Percentiles rank a stretch among this genome's conserved stretches.
Conservation (phyloP, 2,329 filamentous ascomycete species). For the Plectosphaerella cucumerina region DNA sequence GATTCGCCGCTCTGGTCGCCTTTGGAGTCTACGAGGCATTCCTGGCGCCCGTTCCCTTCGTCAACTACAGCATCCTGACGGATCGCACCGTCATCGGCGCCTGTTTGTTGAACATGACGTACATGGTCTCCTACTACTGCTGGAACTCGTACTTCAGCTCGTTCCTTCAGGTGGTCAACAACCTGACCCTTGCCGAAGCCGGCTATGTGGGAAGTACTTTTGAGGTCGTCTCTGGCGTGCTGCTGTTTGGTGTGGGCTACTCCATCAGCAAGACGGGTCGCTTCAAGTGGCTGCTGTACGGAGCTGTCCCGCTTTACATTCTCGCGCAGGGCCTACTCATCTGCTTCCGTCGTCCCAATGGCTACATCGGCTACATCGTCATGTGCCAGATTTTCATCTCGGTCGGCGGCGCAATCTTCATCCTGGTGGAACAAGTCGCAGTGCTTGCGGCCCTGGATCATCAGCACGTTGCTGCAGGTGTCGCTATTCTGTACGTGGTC, state of each 20-base stretch:
- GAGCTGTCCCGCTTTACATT: conserved; percentile 48
- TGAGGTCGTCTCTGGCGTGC: conserved; percentile 45
- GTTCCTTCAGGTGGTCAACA: conserved; percentile 49
- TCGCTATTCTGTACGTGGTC: conserved; percentile 40
- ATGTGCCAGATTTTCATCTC: conserved; percentile 41
- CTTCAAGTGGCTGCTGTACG: conserved; percentile 43
- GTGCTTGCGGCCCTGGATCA: conserved; percentile 53
- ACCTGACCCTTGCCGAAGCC: conserved; percentile 34
- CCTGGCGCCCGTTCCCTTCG: conserved; percentile 52
- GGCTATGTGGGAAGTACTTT: conserved; percentile 46
- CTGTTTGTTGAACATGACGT: conserved; percentile 37
- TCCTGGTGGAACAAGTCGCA: conserved; percentile 49
- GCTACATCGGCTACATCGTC: conserved; percentile 28
- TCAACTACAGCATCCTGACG: conserved; percentile 46
- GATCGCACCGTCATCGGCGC: conserved; percentile 49
- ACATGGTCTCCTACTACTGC: conserved; percentile 46
- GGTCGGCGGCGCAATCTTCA: conserved; percentile 20
- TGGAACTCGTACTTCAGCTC: conserved; percentile 53
- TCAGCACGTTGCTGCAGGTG: conserved; percentile 45
- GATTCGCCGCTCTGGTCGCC: conserved; percentile 50
- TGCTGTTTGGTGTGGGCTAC: conserved; percentile 42
- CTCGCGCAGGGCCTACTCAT: conserved; percentile 43
- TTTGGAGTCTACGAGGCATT: conserved; percentile 55
- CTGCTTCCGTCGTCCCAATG: conserved; percentile 30
- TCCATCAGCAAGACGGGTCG: conserved; percentile 39